Percentiles rank a stretch among this genome's conserved stretches.
Conservation (phyloP, 257 asterid genomes). For the Thymus mandschuricus region DNA sequence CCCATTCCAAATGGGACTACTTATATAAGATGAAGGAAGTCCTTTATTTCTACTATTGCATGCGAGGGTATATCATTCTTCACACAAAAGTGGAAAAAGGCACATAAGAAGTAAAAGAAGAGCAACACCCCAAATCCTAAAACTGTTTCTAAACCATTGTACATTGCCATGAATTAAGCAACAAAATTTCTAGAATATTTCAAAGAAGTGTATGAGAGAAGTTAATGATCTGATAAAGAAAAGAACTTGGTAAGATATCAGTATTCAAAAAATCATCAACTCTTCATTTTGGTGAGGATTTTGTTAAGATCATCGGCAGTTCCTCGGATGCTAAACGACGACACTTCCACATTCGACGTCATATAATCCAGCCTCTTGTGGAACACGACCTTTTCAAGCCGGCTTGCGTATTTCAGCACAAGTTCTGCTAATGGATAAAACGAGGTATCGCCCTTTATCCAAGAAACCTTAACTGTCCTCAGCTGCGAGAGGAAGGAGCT, state of each 20-base stretch:
- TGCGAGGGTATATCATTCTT: too few species aligned
- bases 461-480: background rate
- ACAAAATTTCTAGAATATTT: background rate
- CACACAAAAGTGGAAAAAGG: too few species aligned
- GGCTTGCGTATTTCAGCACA: background rate
- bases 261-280: background rate
- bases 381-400: background rate
- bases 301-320: background rate
- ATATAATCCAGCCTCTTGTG: background rate
- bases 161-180: background rate
- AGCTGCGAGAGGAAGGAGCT: background rate
- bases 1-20: too few species aligned
- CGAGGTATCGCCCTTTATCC: background rate
- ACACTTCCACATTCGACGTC: background rate
- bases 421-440: background rate
- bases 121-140: background rate
- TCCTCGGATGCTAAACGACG: background rate
- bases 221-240: background rate
- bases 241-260: too few species aligned
- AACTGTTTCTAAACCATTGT: background rate
- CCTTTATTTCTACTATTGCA: too few species aligned
- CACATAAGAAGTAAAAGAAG: too few species aligned
- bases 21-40: too few species aligned
- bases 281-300: background rate
- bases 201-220: background rate